Evolutionary conservation across 2,329 filamentous ascomycete genomes (phyloP).

Genomic region (Periglandula ipomoeae): DNA sequence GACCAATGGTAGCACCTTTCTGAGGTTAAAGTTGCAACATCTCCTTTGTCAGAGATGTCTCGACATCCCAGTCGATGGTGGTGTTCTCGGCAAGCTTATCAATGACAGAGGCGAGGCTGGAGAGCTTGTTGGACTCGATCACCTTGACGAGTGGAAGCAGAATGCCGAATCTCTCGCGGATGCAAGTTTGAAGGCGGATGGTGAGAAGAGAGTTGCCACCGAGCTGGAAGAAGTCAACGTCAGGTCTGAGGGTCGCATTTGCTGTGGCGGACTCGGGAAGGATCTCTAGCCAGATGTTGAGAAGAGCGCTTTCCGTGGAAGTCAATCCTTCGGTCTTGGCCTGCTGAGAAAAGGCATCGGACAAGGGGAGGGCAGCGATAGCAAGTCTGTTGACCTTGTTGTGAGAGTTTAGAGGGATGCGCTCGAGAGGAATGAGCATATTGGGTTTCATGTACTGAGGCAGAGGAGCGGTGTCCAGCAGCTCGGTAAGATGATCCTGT

Average conservation of each 20-base stretch:
- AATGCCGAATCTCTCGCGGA: conserved; percentile 23
- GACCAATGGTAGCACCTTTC: too few relatives aligned
- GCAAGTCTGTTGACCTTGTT: conserved; percentile 19
- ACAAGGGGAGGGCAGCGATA: conserved; percentile 16
- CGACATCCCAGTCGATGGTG: too few relatives aligned
- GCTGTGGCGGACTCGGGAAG: not conserved
- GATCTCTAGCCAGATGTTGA: conserved; percentile 6
- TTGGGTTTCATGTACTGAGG: conserved; percentile 6
- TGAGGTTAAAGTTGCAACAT: too few relatives aligned
- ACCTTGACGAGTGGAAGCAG: conserved; percentile 27
- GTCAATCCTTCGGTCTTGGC: too few relatives aligned
- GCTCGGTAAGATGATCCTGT: not conserved
- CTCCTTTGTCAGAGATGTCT: too few relatives aligned
- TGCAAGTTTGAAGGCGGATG: conserved; percentile 20
- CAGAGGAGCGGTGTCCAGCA: not conserved
- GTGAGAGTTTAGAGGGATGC: not conserved
- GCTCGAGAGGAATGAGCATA: conserved; percentile 1
- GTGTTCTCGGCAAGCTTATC: too few relatives aligned
- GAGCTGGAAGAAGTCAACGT: conserved; percentile 30
- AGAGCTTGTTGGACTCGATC: conserved; percentile 27
- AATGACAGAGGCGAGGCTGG: conserved; percentile 25
- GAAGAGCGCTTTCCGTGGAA: conserved; percentile 11
- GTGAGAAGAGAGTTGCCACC: conserved; percentile 34
- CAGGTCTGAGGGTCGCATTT: conserved; percentile 2
- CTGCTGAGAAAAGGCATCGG: conserved; percentile 6